phyloP scores from a whole-genome alignment of 2,329 filamentous ascomycete genomes.

The Calonectria pteridis region DNA sequence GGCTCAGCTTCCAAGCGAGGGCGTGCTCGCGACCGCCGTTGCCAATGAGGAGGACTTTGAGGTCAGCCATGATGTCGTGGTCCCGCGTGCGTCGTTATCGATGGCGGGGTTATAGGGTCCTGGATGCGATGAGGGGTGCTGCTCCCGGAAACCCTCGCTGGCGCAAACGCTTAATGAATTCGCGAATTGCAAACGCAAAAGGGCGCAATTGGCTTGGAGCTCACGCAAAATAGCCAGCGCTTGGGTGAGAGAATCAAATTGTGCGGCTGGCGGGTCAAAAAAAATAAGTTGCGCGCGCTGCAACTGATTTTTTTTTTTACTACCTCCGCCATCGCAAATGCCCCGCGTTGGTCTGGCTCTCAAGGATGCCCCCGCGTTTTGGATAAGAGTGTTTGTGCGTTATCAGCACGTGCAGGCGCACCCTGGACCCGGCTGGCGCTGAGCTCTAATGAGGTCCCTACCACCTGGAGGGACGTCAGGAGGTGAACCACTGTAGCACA shows the following conservation, averaged over 20 bases:
- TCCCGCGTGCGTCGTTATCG: constrained; percentile 12
- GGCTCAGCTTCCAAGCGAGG: constrained; percentile 91
- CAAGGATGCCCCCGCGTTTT: constrained; percentile 27
- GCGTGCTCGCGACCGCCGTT: constrained; percentile 96
- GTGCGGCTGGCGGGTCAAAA: constrained; percentile 26
- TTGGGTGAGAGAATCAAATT: constrained; percentile 15
- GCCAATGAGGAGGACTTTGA: constrained; percentile 87
- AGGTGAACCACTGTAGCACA: constrained; percentile 5
- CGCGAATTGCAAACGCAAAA: neutral
- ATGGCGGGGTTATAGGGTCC: constrained; percentile 21
- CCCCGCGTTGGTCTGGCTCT: constrained; percentile 24
- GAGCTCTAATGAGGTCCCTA: constrained; percentile 18
- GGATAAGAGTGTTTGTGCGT: constrained; percentile 21
- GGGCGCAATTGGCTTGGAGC: constrained; percentile 33
- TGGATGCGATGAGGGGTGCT: constrained; percentile 21
- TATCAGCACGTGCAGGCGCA: constrained; percentile 33
- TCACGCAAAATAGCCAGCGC: constrained; percentile 38
- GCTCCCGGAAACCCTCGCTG: constrained; percentile 8
- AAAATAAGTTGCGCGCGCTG: constrained; percentile 18
- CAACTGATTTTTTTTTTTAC: constrained; percentile 23
- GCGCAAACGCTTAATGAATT: neutral
- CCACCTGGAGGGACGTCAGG: neutral
- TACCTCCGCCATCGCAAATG: constrained; percentile 18
- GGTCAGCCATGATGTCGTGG: constrained; percentile 48
- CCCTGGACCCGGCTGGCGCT: neutral